Evolutionary conservation across 1,139 yeast species (phyloP), one percentile per base, ranked within the genome.

Genomic region (Eremothecium sinecaudum): DNA sequence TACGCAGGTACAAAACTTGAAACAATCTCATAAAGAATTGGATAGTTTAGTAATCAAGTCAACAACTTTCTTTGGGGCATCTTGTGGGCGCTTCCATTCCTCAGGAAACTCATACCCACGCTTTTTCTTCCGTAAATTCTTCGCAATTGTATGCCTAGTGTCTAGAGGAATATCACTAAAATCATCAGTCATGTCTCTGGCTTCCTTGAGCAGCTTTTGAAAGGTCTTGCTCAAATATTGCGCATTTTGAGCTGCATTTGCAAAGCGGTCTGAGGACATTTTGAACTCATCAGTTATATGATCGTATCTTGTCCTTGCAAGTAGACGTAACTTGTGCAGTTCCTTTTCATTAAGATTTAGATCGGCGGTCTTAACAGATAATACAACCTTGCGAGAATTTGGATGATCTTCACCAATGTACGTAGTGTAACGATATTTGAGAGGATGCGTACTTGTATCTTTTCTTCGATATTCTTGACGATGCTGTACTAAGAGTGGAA

Each of bases 211-310:
- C 37, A 90, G 64, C 39, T 66, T 69, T 43, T 71, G 69, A 45
- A 86, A 65, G 20, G 77, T 68, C 36, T 75, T 79, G 23, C 78
- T 76, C 42, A 83, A 61, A 58, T 70, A 77, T 43, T 80, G 71
- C 35, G 87, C 83, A 60, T 90, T 90, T 60, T 90, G 96, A 1
- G 93, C 73, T 31, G 94, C 79, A 47, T 83, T 83, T 8, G 75
- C 67, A 56, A 70, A 82, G 48, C 70, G 71, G 32, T 71, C 75
- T 22, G 75, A 62, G 17, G 82, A 67, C 59, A 86, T 72, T 45
- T 69, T 71, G 50, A 90, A 68, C 12, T 58, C 55, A 47, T 79
- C 76, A 2, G 69, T 69, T 27, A 62, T 63, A 44, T 69, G 69
- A 55, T 86, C 75, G 56, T 79, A 84, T 53, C 94, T 75, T 32